A percentile compares a stretch with the other conserved stretches of the same genome.
Conservation (phyloP, 1,284 basidiomycete genomes). For the Peniophora sp. region DNA sequence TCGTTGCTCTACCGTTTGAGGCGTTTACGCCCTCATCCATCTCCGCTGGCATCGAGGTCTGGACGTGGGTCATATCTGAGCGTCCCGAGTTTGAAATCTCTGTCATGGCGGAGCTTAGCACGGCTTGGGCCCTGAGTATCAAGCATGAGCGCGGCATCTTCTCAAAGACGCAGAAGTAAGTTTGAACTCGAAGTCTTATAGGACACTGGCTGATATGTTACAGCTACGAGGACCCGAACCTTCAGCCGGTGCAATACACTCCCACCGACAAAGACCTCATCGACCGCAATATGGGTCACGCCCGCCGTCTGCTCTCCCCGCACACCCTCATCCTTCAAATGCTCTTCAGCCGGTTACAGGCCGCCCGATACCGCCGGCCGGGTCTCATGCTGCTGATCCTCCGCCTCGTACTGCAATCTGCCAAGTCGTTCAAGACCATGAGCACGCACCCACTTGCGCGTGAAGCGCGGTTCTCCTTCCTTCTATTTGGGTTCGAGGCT, state of each 20-base stretch:
- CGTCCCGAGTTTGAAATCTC: conserved; percentile 70
- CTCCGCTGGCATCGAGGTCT: conserved; percentile 85
- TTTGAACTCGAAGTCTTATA: conserved; percentile 10
- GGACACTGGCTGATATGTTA: neutral
- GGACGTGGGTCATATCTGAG: conserved; percentile 95
- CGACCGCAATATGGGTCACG: conserved; percentile 64
- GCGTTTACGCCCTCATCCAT: conserved; percentile 86
- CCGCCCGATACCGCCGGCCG: conserved; percentile 82
- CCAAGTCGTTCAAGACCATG: conserved; percentile 55
- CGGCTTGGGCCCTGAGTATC: conserved; percentile 84
- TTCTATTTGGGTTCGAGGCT: conserved; percentile 91
- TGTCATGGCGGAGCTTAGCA: conserved; percentile 80
- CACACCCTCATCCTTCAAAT: conserved; percentile 85
- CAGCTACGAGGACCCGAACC: conserved; percentile 85
- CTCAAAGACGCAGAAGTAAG: conserved; percentile 73
- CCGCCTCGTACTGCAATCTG: conserved; percentile 77
- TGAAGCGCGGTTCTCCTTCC: conserved; percentile 83
- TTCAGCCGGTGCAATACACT: conserved; percentile 80
- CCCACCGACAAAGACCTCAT: conserved; percentile 87
- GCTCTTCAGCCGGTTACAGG: conserved; percentile 89
- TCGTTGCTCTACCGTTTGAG: conserved; percentile 86
- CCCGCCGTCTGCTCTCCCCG: conserved; percentile 72
- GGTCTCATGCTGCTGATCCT: conserved; percentile 85
- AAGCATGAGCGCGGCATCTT: conserved; percentile 77
- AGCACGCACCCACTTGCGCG: conserved; percentile 91